These are phyloP conservation scores for Penicillium verhagenii DNA, from an alignment of 495 filamentous ascomycete species.

Conservation along the genomic window DNA sequence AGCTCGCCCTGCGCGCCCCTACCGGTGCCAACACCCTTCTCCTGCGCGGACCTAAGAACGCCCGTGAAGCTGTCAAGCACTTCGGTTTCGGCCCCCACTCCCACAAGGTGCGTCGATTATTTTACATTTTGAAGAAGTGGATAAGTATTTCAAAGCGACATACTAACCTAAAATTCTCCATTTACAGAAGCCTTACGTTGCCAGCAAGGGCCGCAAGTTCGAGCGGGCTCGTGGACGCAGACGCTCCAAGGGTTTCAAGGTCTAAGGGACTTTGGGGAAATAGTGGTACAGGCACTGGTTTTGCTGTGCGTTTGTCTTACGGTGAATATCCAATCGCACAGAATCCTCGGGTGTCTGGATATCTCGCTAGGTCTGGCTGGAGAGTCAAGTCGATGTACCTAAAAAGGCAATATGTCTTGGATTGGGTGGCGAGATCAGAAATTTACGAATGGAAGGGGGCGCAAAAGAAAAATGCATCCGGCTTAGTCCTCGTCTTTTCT, in stretches of 20 bases:
- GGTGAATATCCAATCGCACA: slow-evolving; percentile 11
- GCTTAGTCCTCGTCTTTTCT: slow-evolving; percentile 32
- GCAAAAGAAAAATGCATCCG: slow-evolving; percentile 36
- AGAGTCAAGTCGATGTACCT: slow-evolving; percentile 30
- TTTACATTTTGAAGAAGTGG: not conserved
- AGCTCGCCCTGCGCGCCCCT: slow-evolving; percentile 88
- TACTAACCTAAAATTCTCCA: slow-evolving; percentile 2
- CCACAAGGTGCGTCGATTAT: slow-evolving; percentile 74
- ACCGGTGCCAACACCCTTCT: slow-evolving; percentile 94
- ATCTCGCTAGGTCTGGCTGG: slow-evolving; percentile 18
- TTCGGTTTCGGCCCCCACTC: slow-evolving; percentile 97
- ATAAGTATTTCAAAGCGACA: not conserved
- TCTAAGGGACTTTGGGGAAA: slow-evolving; percentile 55
- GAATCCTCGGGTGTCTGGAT: slow-evolving; percentile 16
- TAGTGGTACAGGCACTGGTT: slow-evolving; percentile 10
- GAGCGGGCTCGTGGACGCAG: slow-evolving; percentile 97
- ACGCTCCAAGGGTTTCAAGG: slow-evolving; percentile 97
- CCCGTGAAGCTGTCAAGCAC: slow-evolving; percentile 96
- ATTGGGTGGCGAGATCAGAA: slow-evolving; percentile 24
- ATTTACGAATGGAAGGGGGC: slow-evolving; percentile 25
- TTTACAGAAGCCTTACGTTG: slow-evolving; percentile 83
- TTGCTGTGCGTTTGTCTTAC: slow-evolving; percentile 13
- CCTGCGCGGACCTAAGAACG: slow-evolving; percentile 94
- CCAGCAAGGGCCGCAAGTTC: slow-evolving; percentile 99
- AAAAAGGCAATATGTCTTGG: slow-evolving; percentile 24